These are phyloP conservation scores for Malassezia psittaci DNA, from an alignment of 1,284 basidiomycete species.

Conservation along the genomic window DNA sequence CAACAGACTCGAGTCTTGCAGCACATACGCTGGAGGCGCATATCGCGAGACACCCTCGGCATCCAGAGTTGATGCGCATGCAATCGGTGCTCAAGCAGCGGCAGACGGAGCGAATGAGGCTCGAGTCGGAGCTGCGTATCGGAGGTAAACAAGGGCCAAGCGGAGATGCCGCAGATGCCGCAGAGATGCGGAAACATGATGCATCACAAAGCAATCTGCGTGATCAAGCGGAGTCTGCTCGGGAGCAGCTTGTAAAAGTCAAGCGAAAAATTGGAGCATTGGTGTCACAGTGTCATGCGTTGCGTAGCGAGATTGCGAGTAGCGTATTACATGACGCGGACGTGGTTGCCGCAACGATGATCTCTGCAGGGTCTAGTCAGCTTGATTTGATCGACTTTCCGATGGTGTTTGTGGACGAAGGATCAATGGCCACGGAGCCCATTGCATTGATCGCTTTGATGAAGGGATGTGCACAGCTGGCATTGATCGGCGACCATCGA, in stretches of 20 bases:
- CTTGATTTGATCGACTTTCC: slow-evolving; percentile 66
- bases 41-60: slow-evolving; percentile 58
- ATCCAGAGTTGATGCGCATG: slow-evolving; percentile 50
- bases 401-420: slow-evolving; percentile 85
- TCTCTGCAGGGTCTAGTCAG: slow-evolving; percentile 25
- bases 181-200: too few relatives aligned
- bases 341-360: slow-evolving; percentile 48
- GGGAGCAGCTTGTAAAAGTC: slow-evolving; percentile 4
- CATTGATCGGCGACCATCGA: slow-evolving; percentile 89
- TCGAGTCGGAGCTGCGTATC: slow-evolving; percentile 15
- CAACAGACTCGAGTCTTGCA: slow-evolving; percentile 55
- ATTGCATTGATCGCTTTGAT: slow-evolving; percentile 49
- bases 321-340: slow-evolving; percentile 47
- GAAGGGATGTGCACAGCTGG: slow-evolving; percentile 60
- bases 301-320: slow-evolving; percentile 41
- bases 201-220: too few relatives aligned
- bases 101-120: slow-evolving; percentile 21
- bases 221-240: not conserved
- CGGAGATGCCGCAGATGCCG: not conserved
- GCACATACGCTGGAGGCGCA: slow-evolving; percentile 60
- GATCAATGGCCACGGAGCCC: slow-evolving; percentile 89
- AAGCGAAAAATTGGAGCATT: slow-evolving; percentile 27
- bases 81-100: slow-evolving; percentile 20
- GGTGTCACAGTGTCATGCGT: slow-evolving; percentile 30
- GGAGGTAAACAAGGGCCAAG: not conserved